A percentile compares a stretch with the other conserved stretches of the same genome.
phyloP scores from a whole-genome alignment of 2,329 filamentous ascomycete genomes.

The Ramularia endophylla region DNA sequence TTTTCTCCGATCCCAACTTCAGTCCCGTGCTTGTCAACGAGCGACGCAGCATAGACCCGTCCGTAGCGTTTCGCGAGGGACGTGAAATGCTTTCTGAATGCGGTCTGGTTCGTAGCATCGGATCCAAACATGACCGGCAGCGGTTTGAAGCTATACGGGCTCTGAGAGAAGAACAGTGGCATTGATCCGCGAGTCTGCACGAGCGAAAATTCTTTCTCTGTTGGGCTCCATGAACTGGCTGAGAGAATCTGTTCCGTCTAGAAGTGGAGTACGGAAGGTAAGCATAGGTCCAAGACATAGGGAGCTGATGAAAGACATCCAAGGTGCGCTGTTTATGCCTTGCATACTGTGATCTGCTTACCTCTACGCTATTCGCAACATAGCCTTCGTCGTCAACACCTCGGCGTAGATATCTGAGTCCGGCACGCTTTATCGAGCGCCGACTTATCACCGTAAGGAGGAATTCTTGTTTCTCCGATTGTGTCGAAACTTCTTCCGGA shows the following conservation, averaged over 20 bases:
- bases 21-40: slow-evolving; percentile 82
- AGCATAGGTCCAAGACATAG: too few relatives aligned
- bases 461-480: slow-evolving; percentile 44
- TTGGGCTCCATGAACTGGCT: slow-evolving; percentile 56
- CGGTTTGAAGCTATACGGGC: slow-evolving; percentile 88
- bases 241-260: slow-evolving; percentile 94
- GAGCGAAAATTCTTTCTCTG: slow-evolving; percentile 68
- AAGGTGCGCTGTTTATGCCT: too few relatives aligned
- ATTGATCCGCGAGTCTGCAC: slow-evolving; percentile 86
- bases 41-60: slow-evolving; percentile 67
- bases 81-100: slow-evolving; percentile 74
- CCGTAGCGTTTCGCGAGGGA: slow-evolving; percentile 66
- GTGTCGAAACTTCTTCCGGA: slow-evolving; percentile 1
- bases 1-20: slow-evolving; percentile 73
- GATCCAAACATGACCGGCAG: slow-evolving; percentile 78
- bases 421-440: slow-evolving; percentile 77
- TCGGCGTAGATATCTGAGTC: slow-evolving; percentile 80
- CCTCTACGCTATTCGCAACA: slow-evolving; percentile 83
- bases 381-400: slow-evolving; percentile 87
- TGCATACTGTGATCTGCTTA: too few relatives aligned
- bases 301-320: too few relatives aligned
- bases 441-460: slow-evolving; percentile 89
- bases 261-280: too few relatives aligned
- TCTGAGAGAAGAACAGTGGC: slow-evolving; percentile 91
- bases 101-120: slow-evolving; percentile 66